A percentile compares a stretch with the other conserved stretches of the same genome.
phyloP scores from a whole-genome alignment of 75 land plant genomes.

The Azolla pinnata region DNA sequence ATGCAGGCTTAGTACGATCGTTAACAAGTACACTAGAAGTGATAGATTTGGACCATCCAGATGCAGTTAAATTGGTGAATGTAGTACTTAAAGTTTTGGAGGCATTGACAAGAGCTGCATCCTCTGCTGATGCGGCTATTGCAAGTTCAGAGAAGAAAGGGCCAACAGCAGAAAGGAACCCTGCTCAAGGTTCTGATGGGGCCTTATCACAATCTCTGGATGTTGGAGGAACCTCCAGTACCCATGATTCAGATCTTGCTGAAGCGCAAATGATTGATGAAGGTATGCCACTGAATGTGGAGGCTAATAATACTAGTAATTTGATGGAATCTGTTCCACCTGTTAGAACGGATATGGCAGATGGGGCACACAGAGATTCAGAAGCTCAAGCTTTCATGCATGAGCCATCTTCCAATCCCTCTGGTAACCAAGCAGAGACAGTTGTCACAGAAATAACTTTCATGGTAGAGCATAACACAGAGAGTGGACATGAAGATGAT shows the following conservation, averaged over 20 bases:
- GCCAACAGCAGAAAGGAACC: background rate
- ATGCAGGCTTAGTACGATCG: slow-evolving; percentile 32
- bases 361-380: background rate
- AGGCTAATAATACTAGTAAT: background rate
- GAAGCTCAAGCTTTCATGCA: slow-evolving; percentile 28
- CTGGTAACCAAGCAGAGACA: slow-evolving; percentile 19
- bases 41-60: slow-evolving; percentile 41
- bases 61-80: slow-evolving; percentile 35
- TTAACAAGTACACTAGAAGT: slow-evolving; percentile 31
- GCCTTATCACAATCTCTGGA: background rate
- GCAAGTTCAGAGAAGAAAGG: background rate
- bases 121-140: background rate
- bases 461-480: slow-evolving; percentile 22
- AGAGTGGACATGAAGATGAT: slow-evolving; percentile 23
- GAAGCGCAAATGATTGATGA: background rate
- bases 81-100: slow-evolving; percentile 26
- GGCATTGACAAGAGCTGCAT: slow-evolving; percentile 26
- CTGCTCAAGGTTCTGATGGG: background rate
- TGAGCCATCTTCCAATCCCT: slow-evolving; percentile 21
- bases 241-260: slow-evolving; percentile 1
- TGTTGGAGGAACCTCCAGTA: background rate
- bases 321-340: background rate
- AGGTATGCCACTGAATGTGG: background rate
- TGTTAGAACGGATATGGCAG: background rate
- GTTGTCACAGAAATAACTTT: slow-evolving; percentile 23